Conservation (phyloP, 345 rosid species). For the Ceriops tagal region DNA sequence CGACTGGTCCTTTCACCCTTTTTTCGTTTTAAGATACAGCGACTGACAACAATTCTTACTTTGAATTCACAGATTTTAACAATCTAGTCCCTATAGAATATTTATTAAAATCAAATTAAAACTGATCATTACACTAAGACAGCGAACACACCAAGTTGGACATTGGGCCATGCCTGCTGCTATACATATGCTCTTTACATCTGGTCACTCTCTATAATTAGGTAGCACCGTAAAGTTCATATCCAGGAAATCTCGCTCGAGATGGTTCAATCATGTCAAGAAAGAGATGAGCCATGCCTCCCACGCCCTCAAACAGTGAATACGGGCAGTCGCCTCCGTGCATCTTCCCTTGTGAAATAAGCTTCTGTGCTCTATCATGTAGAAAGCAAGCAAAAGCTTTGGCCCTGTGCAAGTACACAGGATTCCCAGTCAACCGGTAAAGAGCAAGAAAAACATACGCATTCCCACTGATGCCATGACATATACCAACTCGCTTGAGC, state of each 20-base stretch:
- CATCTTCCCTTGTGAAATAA: conserved; percentile 53
- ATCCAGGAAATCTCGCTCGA: conserved; percentile 57
- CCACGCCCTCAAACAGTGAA: conserved; percentile 60
- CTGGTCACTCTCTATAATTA: no score
- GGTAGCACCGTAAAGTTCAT: conserved; percentile 30
- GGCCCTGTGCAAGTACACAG: conserved; percentile 45
- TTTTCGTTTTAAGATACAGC: no score
- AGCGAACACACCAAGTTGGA: no score
- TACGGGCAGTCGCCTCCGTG: conserved; percentile 60
- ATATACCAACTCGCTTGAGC: conserved; percentile 63
- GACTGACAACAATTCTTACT: no score
- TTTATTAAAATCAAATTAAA: no score
- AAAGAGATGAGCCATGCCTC: conserved; percentile 62
- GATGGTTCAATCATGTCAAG: conserved; percentile 54
- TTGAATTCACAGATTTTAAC: no score
- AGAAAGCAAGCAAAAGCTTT: conserved; percentile 70
- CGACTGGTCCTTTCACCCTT: no score
- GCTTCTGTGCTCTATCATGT: conserved; percentile 43
- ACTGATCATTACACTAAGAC: no score
- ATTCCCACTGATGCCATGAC: conserved; percentile 73
- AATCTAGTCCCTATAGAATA: no score
- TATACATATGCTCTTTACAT: no score
- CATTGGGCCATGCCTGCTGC: no score
- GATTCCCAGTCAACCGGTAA: conserved; percentile 45
- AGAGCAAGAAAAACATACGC: conserved; percentile 57